A percentile compares a stretch with the other conserved stretches of the same genome.
These are phyloP conservation scores for Blastomyces emzantsi DNA, from an alignment of 2,329 filamentous ascomycete genomes.

Conservation along the genomic window DNA sequence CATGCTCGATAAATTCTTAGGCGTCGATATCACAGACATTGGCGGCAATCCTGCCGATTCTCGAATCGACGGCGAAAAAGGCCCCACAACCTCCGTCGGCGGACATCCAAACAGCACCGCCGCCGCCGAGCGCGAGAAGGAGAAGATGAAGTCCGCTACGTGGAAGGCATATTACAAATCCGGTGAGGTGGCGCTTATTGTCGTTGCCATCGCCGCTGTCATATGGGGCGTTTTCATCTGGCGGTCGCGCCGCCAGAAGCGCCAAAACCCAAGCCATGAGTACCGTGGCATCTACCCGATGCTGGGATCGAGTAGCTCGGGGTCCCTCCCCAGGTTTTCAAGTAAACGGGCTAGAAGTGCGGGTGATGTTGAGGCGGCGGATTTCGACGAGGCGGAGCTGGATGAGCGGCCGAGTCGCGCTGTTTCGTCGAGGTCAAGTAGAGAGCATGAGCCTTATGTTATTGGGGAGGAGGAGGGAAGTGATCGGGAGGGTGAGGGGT, in stretches of 20 bases:
- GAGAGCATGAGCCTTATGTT: slow-evolving; percentile 36
- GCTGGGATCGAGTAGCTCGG: slow-evolving; percentile 27
- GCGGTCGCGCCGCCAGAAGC: slow-evolving; percentile 45
- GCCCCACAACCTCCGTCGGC: slow-evolving; percentile 66
- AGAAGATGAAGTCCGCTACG: slow-evolving; percentile 71
- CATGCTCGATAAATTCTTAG: slow-evolving; percentile 96
- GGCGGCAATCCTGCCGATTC: slow-evolving; percentile 72
- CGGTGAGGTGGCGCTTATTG: slow-evolving; percentile 72
- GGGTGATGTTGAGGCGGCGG: slow-evolving; percentile 48
- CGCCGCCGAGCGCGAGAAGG: slow-evolving; percentile 57
- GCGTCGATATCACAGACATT: slow-evolving; percentile 81
- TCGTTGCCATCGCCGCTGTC: slow-evolving; percentile 64
- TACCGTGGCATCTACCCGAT: slow-evolving; percentile 38
- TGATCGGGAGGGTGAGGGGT: slow-evolving; percentile 23
- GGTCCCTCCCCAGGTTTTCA: slow-evolving; percentile 40
- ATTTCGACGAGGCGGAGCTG: slow-evolving; percentile 54
- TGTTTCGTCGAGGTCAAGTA: slow-evolving; percentile 17
- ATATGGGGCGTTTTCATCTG: slow-evolving; percentile 66
- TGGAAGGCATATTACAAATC: slow-evolving; percentile 85
- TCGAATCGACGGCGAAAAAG: slow-evolving; percentile 75
- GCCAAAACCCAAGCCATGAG: slow-evolving; percentile 38
- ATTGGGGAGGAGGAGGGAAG: slow-evolving; percentile 39
- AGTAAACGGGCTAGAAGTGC: slow-evolving; percentile 31
- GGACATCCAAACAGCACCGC: slow-evolving; percentile 60
- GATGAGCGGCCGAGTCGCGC: slow-evolving; percentile 39